Evolutionary conservation across 768 basidiomycete species (phyloP), one percentile per base, ranked within the genome.

Genomic region (Infundibulicybe gibba): DNA sequence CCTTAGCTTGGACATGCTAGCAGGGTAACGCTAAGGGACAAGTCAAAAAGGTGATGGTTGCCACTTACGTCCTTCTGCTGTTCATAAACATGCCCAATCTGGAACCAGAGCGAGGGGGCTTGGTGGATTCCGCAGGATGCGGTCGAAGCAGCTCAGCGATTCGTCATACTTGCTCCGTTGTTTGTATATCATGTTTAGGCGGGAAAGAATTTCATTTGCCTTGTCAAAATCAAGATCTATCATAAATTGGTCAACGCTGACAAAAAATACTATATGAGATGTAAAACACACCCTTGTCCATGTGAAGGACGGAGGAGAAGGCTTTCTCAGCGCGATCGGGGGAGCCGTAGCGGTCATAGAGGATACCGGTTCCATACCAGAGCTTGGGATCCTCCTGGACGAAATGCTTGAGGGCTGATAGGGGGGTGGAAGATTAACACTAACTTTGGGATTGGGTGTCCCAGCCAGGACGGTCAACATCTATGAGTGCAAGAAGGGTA

Each of bases 311-410:
- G n/a, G n/a, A n/a, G n/a, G n/a, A n/a, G n/a, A n/a, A n/a, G n/a
- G 97, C 97, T 63, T 97, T 97, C 67, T 99, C 97, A 54, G 97
- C 97, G 56, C 97, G 97, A 68, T 99, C 95, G 62, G 98, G 76
- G 44, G 92, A 94, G 13, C 97, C 97, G 58, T 98, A 99, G 25
- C 97, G 87, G 73, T 99, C 97, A n/a, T 99, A 98, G 31, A 98
- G 83, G 48, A 98, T 98, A 31, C 97, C 97, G 61, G 98, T 98
- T 32, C 97, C 97, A 62, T 98, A 99, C 97, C 97, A 99, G 8
- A 99, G 76, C 62, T 98, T 97, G 3, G 95, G 94, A 65, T 99
- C 97, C 79, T 98, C 85, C 77, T 84, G 57, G 25, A 49, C n/a
- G n/a, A n/a, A n/a, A n/a, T n/a, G n/a, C n/a, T n/a, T n/a, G n/a